These are phyloP conservation scores for Sarcomyxa edulis DNA, from an alignment of 768 basidiomycete species.

Conservation along the genomic window DNA sequence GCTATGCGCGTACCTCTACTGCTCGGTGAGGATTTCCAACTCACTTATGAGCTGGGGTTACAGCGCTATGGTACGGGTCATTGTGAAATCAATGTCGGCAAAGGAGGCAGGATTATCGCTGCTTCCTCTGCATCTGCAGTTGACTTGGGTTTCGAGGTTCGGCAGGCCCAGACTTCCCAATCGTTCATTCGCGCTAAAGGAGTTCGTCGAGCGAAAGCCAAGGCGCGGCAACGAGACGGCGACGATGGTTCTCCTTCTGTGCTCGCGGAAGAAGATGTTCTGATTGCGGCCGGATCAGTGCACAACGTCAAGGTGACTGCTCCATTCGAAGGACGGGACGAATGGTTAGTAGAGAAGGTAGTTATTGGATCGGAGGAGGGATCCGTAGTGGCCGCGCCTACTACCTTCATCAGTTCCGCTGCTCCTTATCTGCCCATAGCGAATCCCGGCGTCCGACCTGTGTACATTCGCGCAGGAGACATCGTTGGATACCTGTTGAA, in stretches of 20 bases:
- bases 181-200: neutral
- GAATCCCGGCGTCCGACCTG: slow-evolving; percentile 8
- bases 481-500: slow-evolving; percentile 8
- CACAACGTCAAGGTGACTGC: slow-evolving; percentile 7
- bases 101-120: neutral
- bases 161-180: neutral
- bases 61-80: slow-evolving; percentile 4
- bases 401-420: slow-evolving; percentile 9
- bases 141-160: slow-evolving; percentile 7
- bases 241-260: slow-evolving; percentile 1
- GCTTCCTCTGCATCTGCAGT: slow-evolving; percentile 6
- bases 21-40: slow-evolving; percentile 23
- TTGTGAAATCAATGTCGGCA: slow-evolving; percentile 2
- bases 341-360: slow-evolving; percentile 15
- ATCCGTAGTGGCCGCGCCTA: slow-evolving; percentile 11
- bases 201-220: neutral
- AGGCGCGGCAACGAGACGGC: neutral
- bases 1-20: slow-evolving; percentile 21
- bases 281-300: too few species aligned
- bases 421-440: slow-evolving; percentile 11
- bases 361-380: slow-evolving; percentile 9
- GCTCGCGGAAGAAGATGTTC: neutral
- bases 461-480: slow-evolving; percentile 9
- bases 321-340: slow-evolving; percentile 1
- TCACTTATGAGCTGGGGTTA: slow-evolving; percentile 15